Evolutionary conservation across 2,329 filamentous ascomycete species (phyloP).

Genomic region (Paraconiothyrium brasiliense): DNA sequence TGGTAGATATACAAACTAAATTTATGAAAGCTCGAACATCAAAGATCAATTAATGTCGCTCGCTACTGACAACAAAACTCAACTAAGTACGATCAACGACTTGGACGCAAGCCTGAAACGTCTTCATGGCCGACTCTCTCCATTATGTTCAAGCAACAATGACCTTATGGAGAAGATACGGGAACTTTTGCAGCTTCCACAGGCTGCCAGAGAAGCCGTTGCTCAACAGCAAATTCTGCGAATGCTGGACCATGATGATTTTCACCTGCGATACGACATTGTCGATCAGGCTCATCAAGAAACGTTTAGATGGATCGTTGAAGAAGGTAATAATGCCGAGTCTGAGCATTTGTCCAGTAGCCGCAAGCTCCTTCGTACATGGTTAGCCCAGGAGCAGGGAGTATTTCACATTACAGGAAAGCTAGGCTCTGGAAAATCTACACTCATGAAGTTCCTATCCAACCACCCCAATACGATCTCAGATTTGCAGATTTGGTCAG

Average conservation of each 20-base stretch:
- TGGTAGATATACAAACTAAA: not conserved
- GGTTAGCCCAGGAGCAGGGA: constrained; percentile 17
- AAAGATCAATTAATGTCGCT: not conserved
- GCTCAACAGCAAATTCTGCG: constrained; percentile 11
- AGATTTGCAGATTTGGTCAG: constrained; percentile 28
- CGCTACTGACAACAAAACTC: not conserved
- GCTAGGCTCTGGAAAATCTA: constrained; percentile 46
- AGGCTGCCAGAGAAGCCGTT: not conserved
- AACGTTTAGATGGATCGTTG: constrained; percentile 23
- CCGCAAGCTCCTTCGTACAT: constrained; percentile 12
- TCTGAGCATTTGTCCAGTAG: not conserved
- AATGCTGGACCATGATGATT: not conserved
- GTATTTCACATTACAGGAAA: constrained; percentile 51
- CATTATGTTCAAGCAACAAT: not conserved
- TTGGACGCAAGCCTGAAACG: not conserved
- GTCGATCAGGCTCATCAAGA: constrained; percentile 15
- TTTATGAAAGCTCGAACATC: not conserved
- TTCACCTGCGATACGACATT: constrained; percentile 11
- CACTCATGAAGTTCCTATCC: constrained; percentile 42
- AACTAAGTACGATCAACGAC: not conserved
- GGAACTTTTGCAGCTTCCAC: not conserved
- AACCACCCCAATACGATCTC: constrained; percentile 17
- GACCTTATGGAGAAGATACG: not conserved
- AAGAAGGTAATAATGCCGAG: not conserved
- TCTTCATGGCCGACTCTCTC: not conserved